Conservation (phyloP, 352 stramenopile species). For the Globisporangium echinulatum region DNA sequence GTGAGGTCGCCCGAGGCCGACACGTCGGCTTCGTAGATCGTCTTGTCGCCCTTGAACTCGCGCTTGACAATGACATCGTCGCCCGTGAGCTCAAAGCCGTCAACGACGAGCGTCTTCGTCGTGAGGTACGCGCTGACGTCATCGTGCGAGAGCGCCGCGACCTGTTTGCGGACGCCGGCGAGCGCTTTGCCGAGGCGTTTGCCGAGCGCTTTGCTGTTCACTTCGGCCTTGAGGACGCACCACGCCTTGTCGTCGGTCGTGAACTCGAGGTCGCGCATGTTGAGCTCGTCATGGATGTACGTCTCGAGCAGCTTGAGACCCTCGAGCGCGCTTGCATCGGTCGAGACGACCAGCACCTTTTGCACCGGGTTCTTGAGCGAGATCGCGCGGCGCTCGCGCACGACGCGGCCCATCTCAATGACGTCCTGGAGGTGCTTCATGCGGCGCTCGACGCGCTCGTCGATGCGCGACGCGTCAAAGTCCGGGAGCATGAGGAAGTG, state of each 20-base stretch:
- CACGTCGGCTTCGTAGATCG: conserved; percentile 89
- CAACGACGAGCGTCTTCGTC: conserved; percentile 79
- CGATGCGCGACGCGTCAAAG: conserved; percentile 90
- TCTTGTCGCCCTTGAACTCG: conserved; percentile 90
- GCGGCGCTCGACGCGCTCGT: conserved; percentile 88
- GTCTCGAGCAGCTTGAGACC: conserved; percentile 75
- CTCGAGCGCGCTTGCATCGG: conserved; percentile 70
- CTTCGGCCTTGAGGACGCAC: conserved; percentile 93
- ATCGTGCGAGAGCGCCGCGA: conserved; percentile 67
- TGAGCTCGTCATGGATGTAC: conserved; percentile 98
- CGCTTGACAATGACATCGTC: conserved; percentile 94
- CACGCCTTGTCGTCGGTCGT: conserved; percentile 85
- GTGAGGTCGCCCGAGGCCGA: conserved; percentile 89
- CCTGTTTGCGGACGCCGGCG: conserved; percentile 84
- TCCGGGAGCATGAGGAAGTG: conserved; percentile 95
- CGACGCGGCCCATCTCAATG: conserved; percentile 95
- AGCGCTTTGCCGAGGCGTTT: conserved; percentile 97
- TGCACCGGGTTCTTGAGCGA: conserved; percentile 96
- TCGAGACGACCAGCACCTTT: conserved; percentile 93
- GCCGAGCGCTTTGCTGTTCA: conserved; percentile 92
- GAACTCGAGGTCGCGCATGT: conserved; percentile 92
- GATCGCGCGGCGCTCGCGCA: conserved; percentile 95
- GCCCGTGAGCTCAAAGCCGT: conserved; percentile 66
- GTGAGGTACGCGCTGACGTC: conserved; percentile 59
- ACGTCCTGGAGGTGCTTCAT: conserved; percentile 96